phyloP scores from a whole-genome alignment of 768 basidiomycete genomes.

The Dentipellis sp. region DNA sequence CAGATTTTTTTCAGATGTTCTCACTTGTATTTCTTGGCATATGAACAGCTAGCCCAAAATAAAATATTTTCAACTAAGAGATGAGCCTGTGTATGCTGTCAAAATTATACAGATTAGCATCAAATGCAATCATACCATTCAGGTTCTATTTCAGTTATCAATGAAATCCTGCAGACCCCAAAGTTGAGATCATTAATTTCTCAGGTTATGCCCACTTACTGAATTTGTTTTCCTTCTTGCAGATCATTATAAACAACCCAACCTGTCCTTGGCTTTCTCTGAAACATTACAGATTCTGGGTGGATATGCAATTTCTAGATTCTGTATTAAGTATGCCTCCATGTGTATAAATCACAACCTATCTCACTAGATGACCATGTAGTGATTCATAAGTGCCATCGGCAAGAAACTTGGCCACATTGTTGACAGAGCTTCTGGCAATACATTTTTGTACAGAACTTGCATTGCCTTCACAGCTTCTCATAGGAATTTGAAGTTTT shows the following conservation, averaged over 20 bases:
- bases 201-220: constrained; percentile 31
- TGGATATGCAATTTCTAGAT: constrained; percentile 77
- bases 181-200: neutral
- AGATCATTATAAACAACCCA: constrained; percentile 97
- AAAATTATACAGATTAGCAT: neutral
- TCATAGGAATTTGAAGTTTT: constrained; percentile 71
- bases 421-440: constrained; percentile 89
- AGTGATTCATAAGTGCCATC: constrained; percentile 93
- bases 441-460: constrained; percentile 79
- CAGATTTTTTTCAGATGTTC: no score
- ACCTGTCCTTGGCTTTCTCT: constrained; percentile 78
- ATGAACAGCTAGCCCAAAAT: no score
- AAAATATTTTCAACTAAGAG: no score
- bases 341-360: neutral
- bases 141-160: neutral
- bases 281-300: constrained; percentile 91
- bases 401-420: constrained; percentile 82
- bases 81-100: neutral
- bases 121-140: neutral
- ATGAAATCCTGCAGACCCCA: neutral
- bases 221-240: constrained; percentile 92
- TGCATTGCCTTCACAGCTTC: constrained; percentile 87
- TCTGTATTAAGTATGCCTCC: constrained; percentile 5
- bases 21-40: no score
- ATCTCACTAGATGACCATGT: constrained; percentile 68